phyloP scores from a whole-genome alignment of 305 asterid species.

The Andrographis paniculata region DNA sequence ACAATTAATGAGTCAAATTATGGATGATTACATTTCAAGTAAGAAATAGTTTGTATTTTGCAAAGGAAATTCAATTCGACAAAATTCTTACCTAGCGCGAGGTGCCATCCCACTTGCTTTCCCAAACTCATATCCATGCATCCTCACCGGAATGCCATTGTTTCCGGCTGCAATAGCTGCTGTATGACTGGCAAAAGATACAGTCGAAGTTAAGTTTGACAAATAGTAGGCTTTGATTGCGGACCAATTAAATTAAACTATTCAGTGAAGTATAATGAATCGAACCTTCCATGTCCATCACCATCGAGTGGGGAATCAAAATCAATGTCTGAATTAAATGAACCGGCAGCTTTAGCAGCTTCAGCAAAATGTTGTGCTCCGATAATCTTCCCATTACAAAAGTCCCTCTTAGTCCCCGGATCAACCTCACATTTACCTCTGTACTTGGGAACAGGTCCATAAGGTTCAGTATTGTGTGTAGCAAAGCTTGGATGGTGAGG shows the following conservation, averaged over 20 bases:
- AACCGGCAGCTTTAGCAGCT: conserved; percentile 96
- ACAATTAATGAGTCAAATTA: conserved; percentile 21
- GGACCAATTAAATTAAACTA: background rate
- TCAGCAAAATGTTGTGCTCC: conserved; percentile 98
- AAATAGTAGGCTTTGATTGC: no score
- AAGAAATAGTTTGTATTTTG: background rate
- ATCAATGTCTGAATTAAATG: conserved; percentile 70
- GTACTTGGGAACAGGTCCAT: conserved; percentile 76
- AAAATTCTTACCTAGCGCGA: conserved; percentile 61
- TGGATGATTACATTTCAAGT: background rate
- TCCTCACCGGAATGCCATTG: conserved; percentile 88
- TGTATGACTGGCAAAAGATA: conserved; percentile 61
- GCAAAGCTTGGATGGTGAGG: conserved; percentile 78
- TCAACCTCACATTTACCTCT: conserved; percentile 92
- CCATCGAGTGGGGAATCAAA: conserved; percentile 97
- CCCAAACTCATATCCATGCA: conserved; percentile 95
- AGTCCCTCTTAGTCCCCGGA: conserved; percentile 55
- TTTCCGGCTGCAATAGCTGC: conserved; percentile 99
- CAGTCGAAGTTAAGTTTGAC: background rate
- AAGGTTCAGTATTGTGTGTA: conserved; percentile 55
- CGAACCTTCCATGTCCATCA: conserved; percentile 99
- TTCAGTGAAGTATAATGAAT: background rate
- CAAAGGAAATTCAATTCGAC: background rate
- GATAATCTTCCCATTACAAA: conserved; percentile 91
- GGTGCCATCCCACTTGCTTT: no score